phyloP scores from a whole-genome alignment of 257 asterid species.

The Solanum etuberosum region DNA sequence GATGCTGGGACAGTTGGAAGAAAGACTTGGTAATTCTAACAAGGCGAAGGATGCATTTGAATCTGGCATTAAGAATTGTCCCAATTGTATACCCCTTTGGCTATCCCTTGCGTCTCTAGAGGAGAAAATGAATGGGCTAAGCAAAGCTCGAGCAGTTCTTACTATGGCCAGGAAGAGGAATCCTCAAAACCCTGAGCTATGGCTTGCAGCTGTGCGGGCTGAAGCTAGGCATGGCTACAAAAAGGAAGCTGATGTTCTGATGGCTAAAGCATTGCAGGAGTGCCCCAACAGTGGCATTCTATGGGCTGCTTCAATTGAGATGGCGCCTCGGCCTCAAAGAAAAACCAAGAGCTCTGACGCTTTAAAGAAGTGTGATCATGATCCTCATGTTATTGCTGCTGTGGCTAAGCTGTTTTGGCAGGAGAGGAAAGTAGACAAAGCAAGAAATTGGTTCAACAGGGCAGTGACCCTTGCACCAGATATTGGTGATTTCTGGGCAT shows the following conservation, averaged over 20 bases:
- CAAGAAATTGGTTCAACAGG: slow-evolving; percentile 59
- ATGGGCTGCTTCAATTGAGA: slow-evolving; percentile 73
- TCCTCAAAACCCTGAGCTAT: slow-evolving; percentile 64
- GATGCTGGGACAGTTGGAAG: slow-evolving; percentile 92
- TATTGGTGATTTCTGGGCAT: slow-evolving; percentile 86
- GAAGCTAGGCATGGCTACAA: slow-evolving; percentile 66
- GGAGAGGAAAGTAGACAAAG: slow-evolving; percentile 77
- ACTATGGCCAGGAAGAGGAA: slow-evolving; percentile 79
- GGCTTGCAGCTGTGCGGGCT: slow-evolving; percentile 89
- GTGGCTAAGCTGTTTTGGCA: slow-evolving; percentile 83
- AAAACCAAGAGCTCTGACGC: slow-evolving; percentile 67
- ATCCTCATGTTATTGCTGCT: slow-evolving; percentile 64
- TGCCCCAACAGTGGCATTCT: slow-evolving; percentile 77
- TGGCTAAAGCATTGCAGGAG: slow-evolving; percentile 93
- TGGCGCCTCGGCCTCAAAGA: slow-evolving; percentile 67
- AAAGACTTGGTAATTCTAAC: slow-evolving; percentile 48
- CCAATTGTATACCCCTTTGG: slow-evolving; percentile 64
- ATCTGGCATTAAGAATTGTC: slow-evolving; percentile 60
- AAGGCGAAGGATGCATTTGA: slow-evolving; percentile 59
- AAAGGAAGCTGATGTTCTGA: slow-evolving; percentile 69
- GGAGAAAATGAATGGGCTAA: slow-evolving; percentile 59
- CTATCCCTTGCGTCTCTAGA: slow-evolving; percentile 75
- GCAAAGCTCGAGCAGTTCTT: slow-evolving; percentile 75
- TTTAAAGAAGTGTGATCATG: slow-evolving; percentile 49
- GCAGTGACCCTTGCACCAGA: slow-evolving; percentile 79